phyloP scores from a whole-genome alignment of 805 yeast genomes.

The Monosporozyma aerobia region DNA sequence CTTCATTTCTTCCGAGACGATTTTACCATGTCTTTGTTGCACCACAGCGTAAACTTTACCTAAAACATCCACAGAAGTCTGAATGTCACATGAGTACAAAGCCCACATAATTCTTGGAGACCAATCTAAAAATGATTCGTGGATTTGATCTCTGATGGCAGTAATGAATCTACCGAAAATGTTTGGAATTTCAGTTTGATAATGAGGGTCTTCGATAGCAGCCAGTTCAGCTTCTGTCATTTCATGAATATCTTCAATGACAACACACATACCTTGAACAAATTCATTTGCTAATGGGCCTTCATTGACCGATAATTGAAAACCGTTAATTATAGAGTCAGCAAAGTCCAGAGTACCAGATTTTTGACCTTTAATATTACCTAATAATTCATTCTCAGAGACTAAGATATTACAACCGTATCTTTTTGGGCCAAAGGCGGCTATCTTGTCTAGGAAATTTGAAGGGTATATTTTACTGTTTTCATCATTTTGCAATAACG shows the following conservation, averaged over 20 bases:
- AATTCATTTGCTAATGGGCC: slow-evolving; percentile 91
- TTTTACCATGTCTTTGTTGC: slow-evolving; percentile 76
- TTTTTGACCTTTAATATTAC: slow-evolving; percentile 26
- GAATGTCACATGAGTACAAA: slow-evolving; percentile 88
- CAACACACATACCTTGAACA: slow-evolving; percentile 66
- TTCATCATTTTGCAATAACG: slow-evolving; percentile 19
- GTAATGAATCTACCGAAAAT: slow-evolving; percentile 67
- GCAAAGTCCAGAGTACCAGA: slow-evolving; percentile 35
- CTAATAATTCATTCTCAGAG: slow-evolving; percentile 29
- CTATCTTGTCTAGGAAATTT: slow-evolving; percentile 33
- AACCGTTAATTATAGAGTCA: slow-evolving; percentile 68
- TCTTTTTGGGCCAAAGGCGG: slow-evolving; percentile 70
- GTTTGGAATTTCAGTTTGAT: slow-evolving; percentile 33
- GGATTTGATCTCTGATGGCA: slow-evolving; percentile 62
- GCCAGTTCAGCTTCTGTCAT: slow-evolving; percentile 25
- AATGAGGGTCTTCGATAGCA: slow-evolving; percentile 14
- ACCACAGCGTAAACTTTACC: slow-evolving; percentile 95
- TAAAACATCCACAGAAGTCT: slow-evolving; percentile 85
- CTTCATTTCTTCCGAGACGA: slow-evolving; percentile 87
- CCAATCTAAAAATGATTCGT: slow-evolving; percentile 62
- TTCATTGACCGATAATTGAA: slow-evolving; percentile 67
- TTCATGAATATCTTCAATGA: slow-evolving; percentile 34
- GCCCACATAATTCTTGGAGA: slow-evolving; percentile 89
- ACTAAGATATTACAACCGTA: slow-evolving; percentile 67
- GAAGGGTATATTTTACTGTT: slow-evolving; percentile 23